phyloP scores from a whole-genome alignment of 2,329 filamentous ascomycete genomes.

The Stemphylium vesicarium region DNA sequence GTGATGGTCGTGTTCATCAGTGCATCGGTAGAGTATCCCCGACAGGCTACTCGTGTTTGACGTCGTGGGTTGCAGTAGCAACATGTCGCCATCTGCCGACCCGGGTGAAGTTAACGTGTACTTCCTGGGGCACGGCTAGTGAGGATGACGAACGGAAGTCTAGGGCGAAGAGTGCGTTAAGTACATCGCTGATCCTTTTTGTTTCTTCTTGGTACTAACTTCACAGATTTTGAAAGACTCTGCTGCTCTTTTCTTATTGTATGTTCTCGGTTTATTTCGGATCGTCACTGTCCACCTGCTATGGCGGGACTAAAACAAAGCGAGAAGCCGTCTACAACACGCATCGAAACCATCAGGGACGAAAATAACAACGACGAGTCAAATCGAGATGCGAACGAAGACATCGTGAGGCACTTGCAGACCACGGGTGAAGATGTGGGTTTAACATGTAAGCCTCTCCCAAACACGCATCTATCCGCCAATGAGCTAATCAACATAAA shows the following conservation, averaged over 20 bases:
- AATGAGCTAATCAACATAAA: neutral
- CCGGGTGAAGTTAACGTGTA: slow-evolving; percentile 9
- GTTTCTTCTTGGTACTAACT: too few relatives aligned
- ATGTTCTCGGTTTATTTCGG: neutral
- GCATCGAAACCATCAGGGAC: slow-evolving; percentile 27
- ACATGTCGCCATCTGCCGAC: neutral
- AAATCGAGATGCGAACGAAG: slow-evolving; percentile 23
- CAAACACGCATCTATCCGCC: neutral
- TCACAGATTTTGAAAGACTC: too few relatives aligned
- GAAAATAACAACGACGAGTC: slow-evolving; percentile 14
- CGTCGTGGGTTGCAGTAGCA: neutral
- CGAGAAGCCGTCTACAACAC: slow-evolving; percentile 20
- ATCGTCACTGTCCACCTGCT: neutral
- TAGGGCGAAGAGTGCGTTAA: slow-evolving; percentile 11
- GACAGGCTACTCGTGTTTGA: neutral
- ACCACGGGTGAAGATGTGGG: slow-evolving; percentile 41
- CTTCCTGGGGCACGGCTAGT: neutral
- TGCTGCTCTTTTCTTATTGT: neutral
- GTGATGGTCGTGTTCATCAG: slow-evolving; percentile 4
- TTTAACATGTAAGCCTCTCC: slow-evolving; percentile 24
- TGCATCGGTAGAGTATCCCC: neutral
- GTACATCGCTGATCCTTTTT: neutral
- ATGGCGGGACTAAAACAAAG: slow-evolving; percentile 9
- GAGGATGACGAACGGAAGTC: neutral
- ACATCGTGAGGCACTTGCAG: slow-evolving; percentile 38